Base-by-base conservation (phyloP, 345 rosid species). In the Linum lewisii region DNA sequence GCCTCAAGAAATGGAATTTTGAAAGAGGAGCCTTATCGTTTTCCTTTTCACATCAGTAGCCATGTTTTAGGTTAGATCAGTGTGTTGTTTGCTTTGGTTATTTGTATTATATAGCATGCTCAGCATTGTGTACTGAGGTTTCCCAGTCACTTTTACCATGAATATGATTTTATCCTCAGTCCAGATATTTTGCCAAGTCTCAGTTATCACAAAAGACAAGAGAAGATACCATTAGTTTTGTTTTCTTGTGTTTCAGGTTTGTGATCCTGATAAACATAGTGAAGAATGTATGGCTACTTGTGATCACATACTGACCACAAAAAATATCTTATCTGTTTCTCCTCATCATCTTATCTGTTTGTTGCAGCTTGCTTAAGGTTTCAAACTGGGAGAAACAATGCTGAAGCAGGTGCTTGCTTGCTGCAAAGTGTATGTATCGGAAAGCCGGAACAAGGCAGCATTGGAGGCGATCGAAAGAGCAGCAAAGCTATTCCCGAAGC, bases 341-440 rank as follows among this genome's bases (percentile, higher is more conserved):
- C 34, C 34, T 29, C 34, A 65, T 42, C 29, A 42, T 42, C 54
- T 60, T 51, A 54, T 73, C 68, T 69, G 26, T 37, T 59, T 1
- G 44, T 22, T 62, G 72, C 83, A 77, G 68, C 60, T 70, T 60
- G 57, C 54, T 51, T 57, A 59, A 63, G 66, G 65, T 25, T 26
- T 65, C 37, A 58, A 24, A 60, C 72, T 63, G 64, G 64, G 69
- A 69, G 36, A 73, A 50, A 42, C 15, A 60, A 90, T 92, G 93
- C 71, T 74, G 75, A 84, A 75, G 73, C 60, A 62, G 69, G 72
- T 84, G 78, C 86, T 92, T 73, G 82, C 79, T 55, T 86, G 98
- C 73, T 84, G 96, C 69, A 84, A 92, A 72, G 80, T 88, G 21
- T 92, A 88, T 74, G 79, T 88, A 62, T 92, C 93, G 20, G 98